phyloP scores from a whole-genome alignment of 2,329 filamentous ascomycete genomes.

The Periconia sp. region DNA sequence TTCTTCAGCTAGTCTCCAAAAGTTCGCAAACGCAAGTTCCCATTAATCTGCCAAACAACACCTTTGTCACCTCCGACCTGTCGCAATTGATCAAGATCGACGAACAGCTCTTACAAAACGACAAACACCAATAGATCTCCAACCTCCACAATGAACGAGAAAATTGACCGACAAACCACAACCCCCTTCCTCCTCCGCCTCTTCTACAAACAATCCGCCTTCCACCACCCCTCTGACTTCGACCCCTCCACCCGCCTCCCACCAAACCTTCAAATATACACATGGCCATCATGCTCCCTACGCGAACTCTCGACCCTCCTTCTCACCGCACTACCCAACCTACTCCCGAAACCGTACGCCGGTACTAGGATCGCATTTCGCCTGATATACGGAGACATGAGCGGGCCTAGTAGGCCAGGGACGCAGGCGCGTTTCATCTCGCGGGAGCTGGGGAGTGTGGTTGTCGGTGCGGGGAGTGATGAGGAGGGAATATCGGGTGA shows the following conservation, averaged over 20 bases:
- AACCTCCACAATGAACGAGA: constrained; percentile 18
- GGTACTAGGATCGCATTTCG: constrained; percentile 89
- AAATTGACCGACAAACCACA: constrained; percentile 71
- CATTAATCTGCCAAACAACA: not conserved
- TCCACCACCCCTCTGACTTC: constrained; percentile 79
- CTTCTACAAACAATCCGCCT: constrained; percentile 77
- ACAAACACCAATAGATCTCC: constrained; percentile 44
- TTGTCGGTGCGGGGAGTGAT: constrained; percentile 62
- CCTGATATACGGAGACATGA: constrained; percentile 80
- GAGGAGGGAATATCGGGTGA: constrained; percentile 12
- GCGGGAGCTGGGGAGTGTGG: constrained; percentile 82
- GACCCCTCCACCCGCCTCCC: constrained; percentile 59
- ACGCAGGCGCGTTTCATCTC: constrained; percentile 70
- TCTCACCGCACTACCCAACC: constrained; percentile 67
- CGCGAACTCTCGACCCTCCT: constrained; percentile 81
- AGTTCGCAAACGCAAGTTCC: no score
- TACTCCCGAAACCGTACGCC: constrained; percentile 75
- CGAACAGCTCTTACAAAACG: constrained; percentile 11
- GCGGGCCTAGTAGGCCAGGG: constrained; percentile 49
- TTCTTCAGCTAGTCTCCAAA: no score
- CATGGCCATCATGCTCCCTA: constrained; percentile 82
- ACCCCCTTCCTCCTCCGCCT: constrained; percentile 85
- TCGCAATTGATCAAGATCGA: no score
- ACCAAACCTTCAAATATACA: constrained; percentile 79
- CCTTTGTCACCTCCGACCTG: no score